phyloP scores from a whole-genome alignment of 371 early-diverging fungal genomes.

The Haplosporangium sp. region DNA sequence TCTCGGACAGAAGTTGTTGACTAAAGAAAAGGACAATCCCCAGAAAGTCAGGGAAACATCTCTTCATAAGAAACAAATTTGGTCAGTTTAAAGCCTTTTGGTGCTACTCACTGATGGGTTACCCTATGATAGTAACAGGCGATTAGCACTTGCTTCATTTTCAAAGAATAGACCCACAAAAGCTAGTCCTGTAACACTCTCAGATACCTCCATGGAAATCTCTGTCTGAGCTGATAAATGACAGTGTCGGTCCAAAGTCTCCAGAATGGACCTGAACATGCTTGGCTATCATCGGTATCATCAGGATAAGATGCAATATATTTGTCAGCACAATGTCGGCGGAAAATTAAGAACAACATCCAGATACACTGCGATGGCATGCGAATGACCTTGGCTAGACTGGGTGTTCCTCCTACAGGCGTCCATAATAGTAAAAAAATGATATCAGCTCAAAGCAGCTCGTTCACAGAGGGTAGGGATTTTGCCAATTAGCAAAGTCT shows the following conservation, averaged over 20 bases:
- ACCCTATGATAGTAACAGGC: constrained; percentile 42
- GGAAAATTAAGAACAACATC: background rate
- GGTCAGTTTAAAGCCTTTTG: background rate
- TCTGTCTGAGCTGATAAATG: constrained; percentile 60
- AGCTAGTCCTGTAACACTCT: no score
- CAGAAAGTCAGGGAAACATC: background rate
- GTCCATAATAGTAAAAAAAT: background rate
- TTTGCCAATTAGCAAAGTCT: no score
- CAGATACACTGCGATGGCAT: constrained; percentile 16
- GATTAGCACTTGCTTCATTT: background rate
- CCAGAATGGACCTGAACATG: constrained; percentile 57
- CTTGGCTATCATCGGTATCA: constrained; percentile 32
- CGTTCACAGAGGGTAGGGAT: no score
- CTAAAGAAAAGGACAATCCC: constrained; percentile 24
- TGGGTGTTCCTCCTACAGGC: constrained; percentile 77
- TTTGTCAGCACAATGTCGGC: background rate
- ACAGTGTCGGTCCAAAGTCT: constrained; percentile 55
- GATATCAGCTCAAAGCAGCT: background rate
- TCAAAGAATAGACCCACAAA: no score
- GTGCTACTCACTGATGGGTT: constrained; percentile 71
- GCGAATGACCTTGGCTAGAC: constrained; percentile 48
- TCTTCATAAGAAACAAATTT: background rate
- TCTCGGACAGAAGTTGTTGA: constrained; percentile 59
- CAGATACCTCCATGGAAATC: constrained; percentile 70
- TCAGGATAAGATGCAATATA: background rate